Base-by-base conservation (phyloP, 805 yeast species). In the Naumovozyma baii region DNA sequence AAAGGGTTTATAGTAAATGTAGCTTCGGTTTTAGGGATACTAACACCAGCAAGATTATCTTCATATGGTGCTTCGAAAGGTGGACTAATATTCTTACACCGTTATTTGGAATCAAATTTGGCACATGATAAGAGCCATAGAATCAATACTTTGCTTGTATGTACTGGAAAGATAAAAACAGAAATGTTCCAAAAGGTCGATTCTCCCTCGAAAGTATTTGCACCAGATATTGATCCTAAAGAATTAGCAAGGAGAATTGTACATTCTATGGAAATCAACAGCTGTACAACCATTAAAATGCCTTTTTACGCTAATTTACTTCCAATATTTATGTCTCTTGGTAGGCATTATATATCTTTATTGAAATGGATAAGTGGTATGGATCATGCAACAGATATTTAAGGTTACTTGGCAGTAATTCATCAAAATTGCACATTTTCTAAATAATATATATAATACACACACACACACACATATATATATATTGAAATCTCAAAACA, bases 11-110 rank as follows among this genome's bases (percentile, higher is more conserved):
- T 90, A 16, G 77, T 88, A 25, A 83, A 87, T 2, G 67, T 90
- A 31, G 85, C 94, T 0, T 85, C 95, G 0, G 87, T 84, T 0
- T 65, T 90, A 39, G 96, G 96, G 0, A 78, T 80, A 46, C 70
- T 83, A 68, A 72, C 92, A 0, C 96, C 96, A 0, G 88, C 94
- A 8, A 68, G 81, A 17, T 67, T 85, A 41, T 66, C 76, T 39
- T 83, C 83, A 0, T 90, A 90, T 54, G 95, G 95, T 0, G 95
- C 96, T 0, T 74, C 94, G 13, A 90, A 90, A 57, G 80, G 94
- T 0, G 96, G 94, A 0, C 61, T 85, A 20, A 75, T 90, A 38
- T 87, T 90, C 0, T 62, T 87, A 32, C 96, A 88, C 56, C 94
- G 84, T 55, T 78, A 90, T 1, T 62, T 90, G 28, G 74, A 83